Base-by-base conservation (phyloP, 768 basidiomycete genomes). In the Rhodotorula kratochvilovae region DNA sequence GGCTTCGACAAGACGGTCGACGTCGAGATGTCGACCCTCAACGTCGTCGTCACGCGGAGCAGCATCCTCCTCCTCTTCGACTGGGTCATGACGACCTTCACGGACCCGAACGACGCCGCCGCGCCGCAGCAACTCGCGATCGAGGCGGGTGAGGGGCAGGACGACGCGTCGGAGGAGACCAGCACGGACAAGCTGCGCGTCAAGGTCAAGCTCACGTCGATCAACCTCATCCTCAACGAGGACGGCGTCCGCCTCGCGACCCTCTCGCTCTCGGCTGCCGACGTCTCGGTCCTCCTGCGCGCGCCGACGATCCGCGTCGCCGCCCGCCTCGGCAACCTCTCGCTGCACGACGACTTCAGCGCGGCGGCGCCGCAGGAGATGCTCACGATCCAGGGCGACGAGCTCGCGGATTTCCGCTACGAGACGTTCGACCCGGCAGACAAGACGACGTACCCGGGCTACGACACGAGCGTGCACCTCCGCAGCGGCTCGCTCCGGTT, bases 41-140 rank as follows among this genome's bases (percentile, higher is more conserved):
- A 94, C 63, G 88, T 98, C 80, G 87, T 87, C 66, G 87, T 89
- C 6, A 89, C 90, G 15, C 93, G 96, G 0, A 91, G 92, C 78
- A 93, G 95, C 21, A 88, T 97, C 54, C 74, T 99, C 48, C 85
- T 89, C 3, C 81, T 97, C 31, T 98, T 97, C 81, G 93, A 98
- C 81, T 97, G 95, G 82, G 86, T 99, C 80, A 94, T 99, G 89
- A 89, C 90, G 5, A 97, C 96, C 0, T 99, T 99, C 80, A 76
- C 78, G 23, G 70, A 75, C 35, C 68, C 68, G 5, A 46, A 69
- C 25, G 68, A 77, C 62, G 63, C 61, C 5, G 27, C 63, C 3
- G 39, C 70, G 3, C 63, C 76, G 0, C 56, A 68, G 15, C 51
- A 63, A 27, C 61, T 69, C 10, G 48, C 66, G 8, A 56, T 66